Evolutionary conservation across 2,329 filamentous ascomycete species (phyloP), one percentile per base, ranked within the genome.

Genomic region (Dryadomyces quercus-mongolicae): DNA sequence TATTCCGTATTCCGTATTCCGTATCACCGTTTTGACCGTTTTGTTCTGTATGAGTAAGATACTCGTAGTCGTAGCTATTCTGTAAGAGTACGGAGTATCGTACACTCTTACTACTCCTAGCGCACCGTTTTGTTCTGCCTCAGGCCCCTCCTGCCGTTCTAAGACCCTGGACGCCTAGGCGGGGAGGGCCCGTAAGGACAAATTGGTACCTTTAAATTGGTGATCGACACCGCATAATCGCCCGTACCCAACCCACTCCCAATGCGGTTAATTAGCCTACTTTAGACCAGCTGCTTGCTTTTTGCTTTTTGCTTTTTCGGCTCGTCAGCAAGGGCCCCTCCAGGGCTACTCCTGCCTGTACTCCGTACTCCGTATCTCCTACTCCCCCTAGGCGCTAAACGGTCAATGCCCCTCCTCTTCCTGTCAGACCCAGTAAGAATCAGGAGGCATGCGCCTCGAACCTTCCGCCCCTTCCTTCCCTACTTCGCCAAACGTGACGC

Each of bases 371-470:
- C 15, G 36, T 40, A 40, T 9, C 10, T 3, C 44, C 3, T 18
- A n/a, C 8, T 2, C 16, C 2, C 46, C 31, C 15, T 12, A 49
- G 47, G 16, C 31, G 31, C 34, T 49, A 49, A 34, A n/a, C 47
- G 13, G 31, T 31, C 18, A n/a, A 38, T 34, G 10, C 36, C 15
- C 10, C 36, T 38, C 10, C 36, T 16, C 36, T 12, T 40, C 36
- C 36, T 40, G 36, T 40, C 36, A 40, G 36, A 40, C 36, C 47
- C 25, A 18, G 12, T 12, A 25, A 36, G 25, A 50, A 31, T 51
- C 49, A 51, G 51, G 43, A 51, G 51, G 43, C 43, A 43, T 36
- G 45, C 52, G 52, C 52, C 52, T 53, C 52, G 52, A 53, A 53
- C 52, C 52, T 49, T 53, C 45, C 20, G 36, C 49, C 36, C 16